phyloP scores from a whole-genome alignment of 1,284 basidiomycete genomes.

The Rhodotorula glutinis region DNA sequence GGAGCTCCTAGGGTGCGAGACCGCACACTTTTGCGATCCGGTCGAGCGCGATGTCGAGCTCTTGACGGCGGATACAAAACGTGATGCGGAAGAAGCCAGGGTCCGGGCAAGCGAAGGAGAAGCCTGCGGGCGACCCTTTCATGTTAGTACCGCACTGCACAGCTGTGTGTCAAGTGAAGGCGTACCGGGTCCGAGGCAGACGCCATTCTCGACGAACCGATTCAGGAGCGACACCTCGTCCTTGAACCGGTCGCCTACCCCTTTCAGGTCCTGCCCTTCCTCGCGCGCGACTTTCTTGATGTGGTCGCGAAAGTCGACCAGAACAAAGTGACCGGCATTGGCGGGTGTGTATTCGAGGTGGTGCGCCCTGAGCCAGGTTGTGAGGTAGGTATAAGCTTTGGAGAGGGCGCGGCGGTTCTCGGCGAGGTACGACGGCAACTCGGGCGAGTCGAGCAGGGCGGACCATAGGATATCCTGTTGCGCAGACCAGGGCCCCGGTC shows the following conservation, averaged over 20 bases:
- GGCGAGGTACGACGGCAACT: constrained; percentile 19
- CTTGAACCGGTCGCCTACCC: background rate
- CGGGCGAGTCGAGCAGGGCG: constrained; percentile 23
- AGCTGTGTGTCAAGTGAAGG: background rate
- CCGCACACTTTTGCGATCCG: constrained; percentile 17
- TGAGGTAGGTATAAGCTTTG: constrained; percentile 30
- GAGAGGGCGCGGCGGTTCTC: constrained; percentile 26
- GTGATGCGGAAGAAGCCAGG: constrained; percentile 43
- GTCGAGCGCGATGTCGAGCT: constrained; percentile 18
- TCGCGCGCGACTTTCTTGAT: constrained; percentile 1
- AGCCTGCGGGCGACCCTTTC: constrained; percentile 14
- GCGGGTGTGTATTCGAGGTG: constrained; percentile 27
- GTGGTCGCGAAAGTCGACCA: constrained; percentile 31
- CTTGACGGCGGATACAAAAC: constrained; percentile 35
- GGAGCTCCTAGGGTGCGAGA: background rate
- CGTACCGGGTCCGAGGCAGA: constrained; percentile 39
- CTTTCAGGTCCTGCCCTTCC: background rate
- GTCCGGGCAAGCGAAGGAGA: constrained; percentile 30
- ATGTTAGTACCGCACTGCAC: background rate
- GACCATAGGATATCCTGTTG: constrained; percentile 38
- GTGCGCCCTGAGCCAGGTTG: constrained; percentile 31
- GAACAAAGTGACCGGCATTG: constrained; percentile 38
- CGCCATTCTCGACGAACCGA: constrained; percentile 34
- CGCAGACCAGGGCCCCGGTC: no score
- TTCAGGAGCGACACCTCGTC: constrained; percentile 27